These are phyloP conservation scores for Solanum chmielewskii DNA, from an alignment of 257 asterid genomes.

Conservation along the genomic window DNA sequence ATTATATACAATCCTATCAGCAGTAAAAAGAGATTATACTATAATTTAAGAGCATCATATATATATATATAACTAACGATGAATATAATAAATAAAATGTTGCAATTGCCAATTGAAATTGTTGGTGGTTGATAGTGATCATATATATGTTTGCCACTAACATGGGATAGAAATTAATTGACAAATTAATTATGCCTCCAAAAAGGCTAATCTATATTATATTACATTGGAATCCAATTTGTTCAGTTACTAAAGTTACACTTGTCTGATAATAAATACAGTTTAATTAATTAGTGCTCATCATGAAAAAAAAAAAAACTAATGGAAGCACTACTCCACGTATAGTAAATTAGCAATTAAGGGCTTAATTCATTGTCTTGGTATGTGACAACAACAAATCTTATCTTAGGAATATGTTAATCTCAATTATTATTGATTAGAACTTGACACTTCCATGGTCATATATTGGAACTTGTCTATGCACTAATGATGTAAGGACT, in stretches of 20 bases:
- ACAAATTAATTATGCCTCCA: slow-evolving; percentile 7
- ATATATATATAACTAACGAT: background rate
- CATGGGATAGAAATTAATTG: background rate
- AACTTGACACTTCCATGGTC: slow-evolving; percentile 29
- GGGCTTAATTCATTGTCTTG: background rate
- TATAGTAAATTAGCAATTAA: background rate
- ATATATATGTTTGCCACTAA: background rate
- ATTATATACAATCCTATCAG: background rate
- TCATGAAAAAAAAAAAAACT: background rate
- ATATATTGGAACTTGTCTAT: slow-evolving; percentile 14
- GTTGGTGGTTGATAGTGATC: background rate
- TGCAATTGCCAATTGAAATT: background rate
- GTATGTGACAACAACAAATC: background rate
- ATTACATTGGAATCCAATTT: background rate
- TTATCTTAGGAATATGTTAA: background rate
- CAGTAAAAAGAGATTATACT: background rate
- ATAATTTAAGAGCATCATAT: background rate
- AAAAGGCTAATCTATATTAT: background rate
- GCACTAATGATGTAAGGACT: background rate
- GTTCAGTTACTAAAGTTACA: background rate
- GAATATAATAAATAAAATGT: background rate
- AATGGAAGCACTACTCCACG: background rate
- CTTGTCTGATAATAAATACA: background rate
- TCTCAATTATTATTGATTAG: background rate
- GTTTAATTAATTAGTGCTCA: background rate